A percentile compares a stretch with the other conserved stretches of the same genome.
phyloP scores from a whole-genome alignment of 805 yeast genomes.

The Maudiozyma pseudohumilis region DNA sequence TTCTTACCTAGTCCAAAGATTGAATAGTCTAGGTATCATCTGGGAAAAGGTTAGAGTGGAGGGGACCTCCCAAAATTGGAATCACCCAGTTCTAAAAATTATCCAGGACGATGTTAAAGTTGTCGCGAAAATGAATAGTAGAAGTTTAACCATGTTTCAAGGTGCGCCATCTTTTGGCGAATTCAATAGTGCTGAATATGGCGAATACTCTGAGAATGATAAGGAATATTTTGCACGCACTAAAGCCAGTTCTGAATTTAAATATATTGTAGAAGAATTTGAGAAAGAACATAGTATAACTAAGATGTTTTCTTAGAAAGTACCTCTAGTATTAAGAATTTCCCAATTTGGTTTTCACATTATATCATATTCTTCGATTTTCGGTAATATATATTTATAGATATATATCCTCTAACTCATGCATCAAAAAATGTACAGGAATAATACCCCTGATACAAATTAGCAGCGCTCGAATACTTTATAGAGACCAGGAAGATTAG shows the following conservation, averaged over 20 bases:
- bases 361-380: too few relatives aligned
- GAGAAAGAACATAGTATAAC: slow-evolving; percentile 14
- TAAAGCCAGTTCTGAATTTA: slow-evolving; percentile 10
- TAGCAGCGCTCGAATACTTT: slow-evolving; percentile 87
- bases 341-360: too few relatives aligned
- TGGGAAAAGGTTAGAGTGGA: slow-evolving; percentile 19
- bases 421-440: not conserved
- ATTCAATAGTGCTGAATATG: not conserved
- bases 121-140: slow-evolving; percentile 6
- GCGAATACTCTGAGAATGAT: slow-evolving; percentile 5
- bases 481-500: slow-evolving; percentile 85
- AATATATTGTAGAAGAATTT: slow-evolving; percentile 13
- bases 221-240: slow-evolving; percentile 1
- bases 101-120: slow-evolving; percentile 20
- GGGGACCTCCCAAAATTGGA: slow-evolving; percentile 10
- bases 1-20: slow-evolving; percentile 10
- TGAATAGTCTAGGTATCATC: slow-evolving; percentile 12
- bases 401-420: not conserved
- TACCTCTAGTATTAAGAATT: too few relatives aligned
- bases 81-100: slow-evolving; percentile 23
- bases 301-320: slow-evolving; percentile 6
- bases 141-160: slow-evolving; percentile 7
- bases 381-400: not conserved
- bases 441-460: not conserved
- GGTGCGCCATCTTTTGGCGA: slow-evolving; percentile 3